Percentiles rank a stretch among this genome's conserved stretches.
These are phyloP conservation scores for Globisporangium sylvaticum DNA, from an alignment of 352 stramenopile species.

Conservation along the genomic window DNA sequence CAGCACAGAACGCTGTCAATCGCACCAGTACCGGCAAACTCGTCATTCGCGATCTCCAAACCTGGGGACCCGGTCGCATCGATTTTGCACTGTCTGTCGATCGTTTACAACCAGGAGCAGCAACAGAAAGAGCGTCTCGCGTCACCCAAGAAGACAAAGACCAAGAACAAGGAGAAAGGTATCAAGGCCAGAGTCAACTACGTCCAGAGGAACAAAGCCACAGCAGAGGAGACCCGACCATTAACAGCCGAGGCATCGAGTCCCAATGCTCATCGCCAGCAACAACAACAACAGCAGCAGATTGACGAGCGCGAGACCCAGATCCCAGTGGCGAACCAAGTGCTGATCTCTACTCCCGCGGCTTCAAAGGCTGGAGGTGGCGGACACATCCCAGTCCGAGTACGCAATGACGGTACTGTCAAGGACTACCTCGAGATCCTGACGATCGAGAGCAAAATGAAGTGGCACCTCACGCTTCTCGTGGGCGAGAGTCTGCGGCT, in stretches of 20 bases:
- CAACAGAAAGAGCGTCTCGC: neutral
- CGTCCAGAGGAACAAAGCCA: slow-evolving; percentile 9
- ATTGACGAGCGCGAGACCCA: neutral
- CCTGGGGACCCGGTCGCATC: slow-evolving; percentile 25
- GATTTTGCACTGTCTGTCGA: slow-evolving; percentile 51
- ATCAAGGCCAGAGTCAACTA: neutral
- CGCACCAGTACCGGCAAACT: slow-evolving; percentile 5
- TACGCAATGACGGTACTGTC: slow-evolving; percentile 8
- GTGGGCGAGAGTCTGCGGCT: slow-evolving; percentile 27
- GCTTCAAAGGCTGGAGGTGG: neutral
- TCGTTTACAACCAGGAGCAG: slow-evolving; percentile 29
- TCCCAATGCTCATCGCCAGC: neutral
- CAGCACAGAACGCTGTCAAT: slow-evolving; percentile 25
- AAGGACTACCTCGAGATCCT: slow-evolving; percentile 12
- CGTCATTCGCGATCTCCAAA: slow-evolving; percentile 24
- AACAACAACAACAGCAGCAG: neutral
- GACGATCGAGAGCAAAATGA: neutral
- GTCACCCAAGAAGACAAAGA: slow-evolving; percentile 3
- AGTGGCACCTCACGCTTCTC: slow-evolving; percentile 29
- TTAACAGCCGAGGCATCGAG: neutral
- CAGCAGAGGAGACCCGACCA: neutral
- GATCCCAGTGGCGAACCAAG: slow-evolving; percentile 15
- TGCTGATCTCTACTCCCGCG: slow-evolving; percentile 11
- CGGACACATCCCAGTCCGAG: neutral
- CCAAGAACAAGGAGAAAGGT: neutral